A percentile compares a stretch with the other conserved stretches of the same genome.
These are phyloP conservation scores for Pisolithus sp. DNA, from an alignment of 768 basidiomycete species.

Conservation along the genomic window DNA sequence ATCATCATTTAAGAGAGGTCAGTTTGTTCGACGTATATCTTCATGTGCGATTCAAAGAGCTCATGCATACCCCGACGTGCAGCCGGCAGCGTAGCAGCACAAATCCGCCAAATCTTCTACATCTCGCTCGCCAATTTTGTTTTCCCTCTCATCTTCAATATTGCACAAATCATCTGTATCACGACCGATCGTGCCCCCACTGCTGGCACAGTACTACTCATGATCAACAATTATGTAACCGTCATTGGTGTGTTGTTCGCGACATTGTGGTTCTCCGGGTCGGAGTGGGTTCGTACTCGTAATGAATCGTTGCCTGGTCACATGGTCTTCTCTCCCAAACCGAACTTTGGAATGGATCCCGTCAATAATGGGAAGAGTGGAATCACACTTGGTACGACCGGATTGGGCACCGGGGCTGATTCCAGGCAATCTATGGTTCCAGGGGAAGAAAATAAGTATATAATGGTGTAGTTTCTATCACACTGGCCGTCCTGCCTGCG, in stretches of 20 bases:
- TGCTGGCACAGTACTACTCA: not conserved
- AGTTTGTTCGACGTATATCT: not conserved
- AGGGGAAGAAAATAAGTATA: too few relatives aligned
- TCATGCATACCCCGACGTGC: not conserved
- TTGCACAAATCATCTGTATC: conserved; percentile 27
- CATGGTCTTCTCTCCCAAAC: not conserved
- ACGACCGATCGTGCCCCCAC: not conserved
- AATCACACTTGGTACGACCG: not conserved
- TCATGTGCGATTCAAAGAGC: not conserved
- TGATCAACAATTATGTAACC: conserved; percentile 23
- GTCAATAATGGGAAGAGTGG: not conserved
- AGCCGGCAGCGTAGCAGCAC: conserved; percentile 15
- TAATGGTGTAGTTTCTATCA: too few relatives aligned
- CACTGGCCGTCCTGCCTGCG: too few relatives aligned
- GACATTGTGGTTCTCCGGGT: conserved; percentile 24
- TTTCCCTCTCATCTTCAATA: conserved; percentile 30
- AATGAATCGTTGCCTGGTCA: not conserved
- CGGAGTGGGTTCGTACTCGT: conserved; percentile 1
- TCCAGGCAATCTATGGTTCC: not conserved
- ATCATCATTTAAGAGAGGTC: not conserved
- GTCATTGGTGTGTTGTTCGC: conserved; percentile 33
- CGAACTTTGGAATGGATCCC: not conserved
- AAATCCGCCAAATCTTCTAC: conserved; percentile 28
- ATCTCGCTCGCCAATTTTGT: conserved; percentile 34
- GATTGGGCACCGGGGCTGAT: not conserved